A percentile compares a stretch with the other conserved stretches of the same genome.
Evolutionary conservation across 78 protist genomes (phyloP).

Genomic region (Chrysochromulina tobinii): DNA sequence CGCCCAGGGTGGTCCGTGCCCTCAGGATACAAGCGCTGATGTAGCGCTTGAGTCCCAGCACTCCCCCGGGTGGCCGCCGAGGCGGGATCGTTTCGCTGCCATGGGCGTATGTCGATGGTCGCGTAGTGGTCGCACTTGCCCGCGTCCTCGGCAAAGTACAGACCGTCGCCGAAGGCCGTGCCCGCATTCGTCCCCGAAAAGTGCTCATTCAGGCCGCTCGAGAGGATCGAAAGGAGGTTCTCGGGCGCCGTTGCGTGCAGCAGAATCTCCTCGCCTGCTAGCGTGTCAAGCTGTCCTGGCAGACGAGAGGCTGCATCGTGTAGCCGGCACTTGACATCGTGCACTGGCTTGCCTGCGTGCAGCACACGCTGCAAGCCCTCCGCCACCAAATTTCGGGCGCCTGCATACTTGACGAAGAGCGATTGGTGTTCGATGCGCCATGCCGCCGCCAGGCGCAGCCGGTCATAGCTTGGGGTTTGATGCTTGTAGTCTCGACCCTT

Average conservation of each 20-base stretch:
- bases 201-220: neutral
- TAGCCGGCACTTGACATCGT: too few species aligned
- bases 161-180: neutral
- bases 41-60: neutral
- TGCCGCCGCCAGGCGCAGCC: too few species aligned
- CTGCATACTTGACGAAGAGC: too few species aligned
- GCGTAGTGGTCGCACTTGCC: neutral
- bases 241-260: neutral
- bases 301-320: too few species aligned
- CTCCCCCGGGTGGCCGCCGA: too few species aligned
- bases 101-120: neutral
- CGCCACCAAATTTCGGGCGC: too few species aligned
- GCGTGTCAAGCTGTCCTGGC: neutral
- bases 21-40: neutral
- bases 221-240: neutral
- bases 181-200: neutral
- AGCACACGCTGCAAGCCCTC: too few species aligned
- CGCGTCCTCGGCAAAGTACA: neutral
- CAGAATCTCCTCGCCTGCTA: neutral
- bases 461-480: too few species aligned
- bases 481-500: too few species aligned
- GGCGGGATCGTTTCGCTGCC: neutral
- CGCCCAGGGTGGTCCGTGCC: too few species aligned
- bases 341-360: too few species aligned
- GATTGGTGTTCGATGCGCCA: too few species aligned